Evolutionary conservation across 2,329 filamentous ascomycete species (phyloP), one percentile per base, ranked within the genome.

Genomic region (Phialemoniopsis sp.): DNA sequence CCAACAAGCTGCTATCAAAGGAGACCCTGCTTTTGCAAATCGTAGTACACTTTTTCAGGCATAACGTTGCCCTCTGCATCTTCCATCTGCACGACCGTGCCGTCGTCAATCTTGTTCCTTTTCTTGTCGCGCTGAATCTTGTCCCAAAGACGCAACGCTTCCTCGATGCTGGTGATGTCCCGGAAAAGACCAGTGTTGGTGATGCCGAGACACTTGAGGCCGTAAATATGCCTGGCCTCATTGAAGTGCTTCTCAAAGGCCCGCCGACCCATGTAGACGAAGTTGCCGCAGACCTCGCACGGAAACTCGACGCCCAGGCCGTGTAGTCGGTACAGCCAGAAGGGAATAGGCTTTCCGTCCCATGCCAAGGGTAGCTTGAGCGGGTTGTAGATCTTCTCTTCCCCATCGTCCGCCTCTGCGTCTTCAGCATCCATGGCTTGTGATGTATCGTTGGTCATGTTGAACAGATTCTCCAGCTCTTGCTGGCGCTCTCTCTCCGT

Each of bases 201-300:
- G 57, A 98, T 93, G 15, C 94, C 94, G 37, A 98, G 68, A 56
- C 91, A 95, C 62, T 94, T 93, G 49, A 98, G 68, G 1, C 93
- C 93, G 57, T 95, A 93, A 36, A 97, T 86, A 58, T 98, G 93
- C 38, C 89, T 74, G 8, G 87, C 82, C 62, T 98, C 93, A 50
- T 90, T 94, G 67, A 98, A 98, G 62, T 98, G 93, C 71, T 98
- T 98, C 59, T 98, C 93, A 53, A 96, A 98, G 2, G 90, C 90
- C 36, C 93, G 80, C 17, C 93, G 78, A 13, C 93, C 93, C 86
- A 95, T 96, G 68, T 97, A 97, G n/a, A 96, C 89, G 56, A 89
- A 96, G 63, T 97, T 97, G 40, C 93, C 93, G 57, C 93, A 98
- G 41, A 98, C 88, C 60, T 98, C 91, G 69, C 93, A 98, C 1